Percentiles rank a stretch among this genome's conserved stretches.
phyloP scores from a whole-genome alignment of 148 eudicot species.

The Spergularia marina region DNA sequence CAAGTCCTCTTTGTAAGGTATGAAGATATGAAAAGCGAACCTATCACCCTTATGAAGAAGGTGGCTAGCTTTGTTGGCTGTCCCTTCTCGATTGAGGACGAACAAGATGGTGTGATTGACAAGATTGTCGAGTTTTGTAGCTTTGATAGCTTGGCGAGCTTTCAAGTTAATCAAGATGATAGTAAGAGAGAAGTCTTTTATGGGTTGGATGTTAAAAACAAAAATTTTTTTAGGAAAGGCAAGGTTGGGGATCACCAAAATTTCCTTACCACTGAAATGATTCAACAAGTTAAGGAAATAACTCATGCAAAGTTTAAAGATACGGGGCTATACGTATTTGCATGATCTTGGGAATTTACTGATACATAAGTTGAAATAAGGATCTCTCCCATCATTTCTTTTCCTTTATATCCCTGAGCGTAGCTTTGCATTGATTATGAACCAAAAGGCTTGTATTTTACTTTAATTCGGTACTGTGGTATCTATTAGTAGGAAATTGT shows the following conservation, averaged over 20 bases:
- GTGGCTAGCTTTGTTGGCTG: constrained; percentile 5
- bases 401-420: too few species aligned
- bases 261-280: constrained; percentile 9
- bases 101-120: constrained; percentile 10
- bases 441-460: too few species aligned
- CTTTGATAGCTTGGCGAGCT: not conserved
- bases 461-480: too few species aligned
- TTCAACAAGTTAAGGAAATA: not conserved
- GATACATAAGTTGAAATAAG: too few species aligned
- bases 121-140: constrained; percentile 9
- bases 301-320: not conserved
- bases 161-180: too few species aligned
- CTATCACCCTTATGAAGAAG: not conserved
- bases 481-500: too few species aligned
- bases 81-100: constrained; percentile 11
- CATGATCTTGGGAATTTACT: too few species aligned
- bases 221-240: constrained; percentile 4
- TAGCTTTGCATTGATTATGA: too few species aligned
- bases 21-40: constrained; percentile 13
- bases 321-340: not conserved
- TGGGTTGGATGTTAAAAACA: not conserved
- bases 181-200: not conserved
- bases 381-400: too few species aligned
- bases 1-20: constrained; percentile 13
- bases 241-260: constrained; percentile 15